Evolutionary conservation across 2,329 filamentous ascomycete genomes (phyloP), one percentile per base, ranked within the genome.

Genomic region (Davidsoniella australis): DNA sequence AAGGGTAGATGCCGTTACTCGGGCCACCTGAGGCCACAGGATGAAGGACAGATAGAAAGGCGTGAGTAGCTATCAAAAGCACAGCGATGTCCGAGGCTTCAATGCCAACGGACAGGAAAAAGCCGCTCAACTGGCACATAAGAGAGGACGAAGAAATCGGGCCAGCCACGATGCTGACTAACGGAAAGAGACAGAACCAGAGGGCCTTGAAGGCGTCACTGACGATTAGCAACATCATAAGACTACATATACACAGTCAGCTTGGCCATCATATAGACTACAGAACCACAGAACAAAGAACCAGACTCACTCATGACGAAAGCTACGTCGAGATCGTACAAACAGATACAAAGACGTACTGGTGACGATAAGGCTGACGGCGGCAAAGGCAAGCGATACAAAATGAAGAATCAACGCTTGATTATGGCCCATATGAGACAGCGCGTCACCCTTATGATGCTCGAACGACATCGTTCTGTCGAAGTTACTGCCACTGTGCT

Each of bases 141-240:
- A 62, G 59, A 2, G 74, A 74, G 1, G 61, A 55, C 23, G 71
- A 74, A 8, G 56, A 49, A 48, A 82, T 64, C 0, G 63, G 66
- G 2, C 76, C 75, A 4, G 61, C 60, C 1, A 62, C 60, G 33
- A 86, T 70, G 17, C 73, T 72, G 17, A 77, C 70, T 2, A 76
- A 64, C 0, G 81, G 73, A 55, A 78, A 80, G 40, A 83, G 62
- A 54, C 85, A 69, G 54, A 81, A 77, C 73, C 78, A 85, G 2
- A 77, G 59, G 2, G 78, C 73, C 61, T 84, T 83, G 62, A 80
- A 73, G 58, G 83, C 72, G 61, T 87, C 82, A 56, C 80, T 81
- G 53, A 78, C 70, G 43, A 89, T 78, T 12, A 88, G 67, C 38
- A 86, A 63, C 70, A 88, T 76, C 51, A 89, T 80, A 49, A 89